A percentile compares a stretch with the other conserved stretches of the same genome.
These are phyloP conservation scores for Poa annua DNA, from an alignment of 176 grass and related monocot species.

Conservation along the genomic window DNA sequence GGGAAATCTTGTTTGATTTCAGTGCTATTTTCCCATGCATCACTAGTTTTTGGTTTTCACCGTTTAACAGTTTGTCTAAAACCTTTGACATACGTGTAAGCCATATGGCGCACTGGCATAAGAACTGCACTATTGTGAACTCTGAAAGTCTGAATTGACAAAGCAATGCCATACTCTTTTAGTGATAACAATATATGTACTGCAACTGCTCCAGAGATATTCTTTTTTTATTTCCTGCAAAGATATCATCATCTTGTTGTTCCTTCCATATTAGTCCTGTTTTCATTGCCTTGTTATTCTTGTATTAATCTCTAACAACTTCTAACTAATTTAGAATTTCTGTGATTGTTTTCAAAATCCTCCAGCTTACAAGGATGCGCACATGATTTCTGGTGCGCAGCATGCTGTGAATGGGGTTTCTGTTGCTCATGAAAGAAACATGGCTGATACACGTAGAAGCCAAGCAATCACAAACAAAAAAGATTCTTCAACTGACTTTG, in stretches of 20 bases:
- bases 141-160: slow-evolving; percentile 15
- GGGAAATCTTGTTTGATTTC: neutral
- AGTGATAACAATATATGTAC: slow-evolving; percentile 8
- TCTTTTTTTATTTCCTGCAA: slow-evolving; percentile 17
- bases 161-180: neutral
- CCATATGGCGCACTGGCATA: neutral
- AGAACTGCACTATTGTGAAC: slow-evolving; percentile 2
- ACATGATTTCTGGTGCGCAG: slow-evolving; percentile 13
- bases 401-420: slow-evolving; percentile 20
- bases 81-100: neutral
- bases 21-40: slow-evolving; percentile 11
- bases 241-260: slow-evolving; percentile 31
- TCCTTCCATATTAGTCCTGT: neutral
- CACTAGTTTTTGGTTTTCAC: neutral
- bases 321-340: slow-evolving; percentile 16
- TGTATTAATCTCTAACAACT: slow-evolving; percentile 21
- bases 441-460: slow-evolving; percentile 30
- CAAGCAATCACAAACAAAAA: slow-evolving; percentile 20
- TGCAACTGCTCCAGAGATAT: neutral
- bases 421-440: slow-evolving; percentile 10
- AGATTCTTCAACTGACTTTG: slow-evolving; percentile 45
- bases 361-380: slow-evolving; percentile 26
- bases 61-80: neutral
- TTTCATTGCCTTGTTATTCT: slow-evolving; percentile 3
- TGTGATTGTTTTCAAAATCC: slow-evolving; percentile 1